These are phyloP conservation scores for Backusella tarrabulga DNA, from an alignment of 192 early-diverging fungal species.

Conservation along the genomic window DNA sequence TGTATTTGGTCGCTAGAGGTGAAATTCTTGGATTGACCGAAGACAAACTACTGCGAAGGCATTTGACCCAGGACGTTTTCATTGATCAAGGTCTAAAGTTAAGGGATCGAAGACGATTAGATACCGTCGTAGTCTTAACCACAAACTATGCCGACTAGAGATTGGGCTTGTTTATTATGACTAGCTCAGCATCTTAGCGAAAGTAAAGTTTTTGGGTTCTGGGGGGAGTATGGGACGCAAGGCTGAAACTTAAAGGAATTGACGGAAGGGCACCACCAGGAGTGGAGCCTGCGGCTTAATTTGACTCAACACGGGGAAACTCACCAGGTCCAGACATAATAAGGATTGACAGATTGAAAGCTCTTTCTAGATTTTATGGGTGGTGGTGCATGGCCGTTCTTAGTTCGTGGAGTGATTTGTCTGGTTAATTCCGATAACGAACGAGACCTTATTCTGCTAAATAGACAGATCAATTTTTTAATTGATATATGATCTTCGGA, in stretches of 20 bases:
- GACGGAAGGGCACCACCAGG: no score
- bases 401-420: slow-evolving; percentile 69
- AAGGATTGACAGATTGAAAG: no score
- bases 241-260: no score
- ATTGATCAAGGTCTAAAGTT: slow-evolving; percentile 79
- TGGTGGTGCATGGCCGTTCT: neutral
- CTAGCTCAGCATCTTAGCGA: slow-evolving; percentile 57
- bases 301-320: no score
- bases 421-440: slow-evolving; percentile 87
- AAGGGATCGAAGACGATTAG: slow-evolving; percentile 81
- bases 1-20: slow-evolving; percentile 80
- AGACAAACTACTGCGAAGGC: slow-evolving; percentile 81
- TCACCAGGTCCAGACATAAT: no score
- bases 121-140: slow-evolving; percentile 83
- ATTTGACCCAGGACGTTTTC: slow-evolving; percentile 71
- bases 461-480: slow-evolving; percentile 54
- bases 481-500: slow-evolving; percentile 18
- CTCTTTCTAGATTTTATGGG: no score
- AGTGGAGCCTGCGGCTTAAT: no score
- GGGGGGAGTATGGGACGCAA: slow-evolving; percentile 61
- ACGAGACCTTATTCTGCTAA: slow-evolving; percentile 82
- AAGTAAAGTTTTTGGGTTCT: slow-evolving; percentile 78
- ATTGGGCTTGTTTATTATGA: slow-evolving; percentile 58
- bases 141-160: slow-evolving; percentile 84
- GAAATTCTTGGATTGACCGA: slow-evolving; percentile 85